Evolutionary conservation across 805 yeast species (phyloP), one percentile per base, ranked within the genome.

Genomic region (Suhomyces xylopsoci): DNA sequence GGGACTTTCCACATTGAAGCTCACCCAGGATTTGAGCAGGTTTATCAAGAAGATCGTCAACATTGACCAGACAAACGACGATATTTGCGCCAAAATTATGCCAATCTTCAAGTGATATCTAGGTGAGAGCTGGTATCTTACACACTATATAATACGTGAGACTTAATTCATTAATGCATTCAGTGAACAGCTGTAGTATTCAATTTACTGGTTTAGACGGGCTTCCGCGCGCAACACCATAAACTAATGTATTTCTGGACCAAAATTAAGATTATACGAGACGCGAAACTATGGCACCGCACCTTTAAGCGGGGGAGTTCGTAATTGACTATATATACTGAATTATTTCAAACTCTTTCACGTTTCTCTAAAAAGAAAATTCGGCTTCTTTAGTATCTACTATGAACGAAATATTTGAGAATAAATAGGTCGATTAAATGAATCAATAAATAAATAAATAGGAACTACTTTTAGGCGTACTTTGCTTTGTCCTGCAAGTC

Each of bases 41-140:
- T 75, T 74, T 52, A 74, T 73, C 15, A 67, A 65, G 57, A 69
- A 72, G 52, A 66, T 75, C 19, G 66, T 74, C 25, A 61, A 60
- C 30, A 51, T 67, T 9, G 66, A 63, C 45, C 71, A 61, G 54
- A 57, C 60, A 36, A 53, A 56, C 47, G 66, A 62, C 24, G 62
- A 62, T 15, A 62, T 67, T 22, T 58, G 57, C 28, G 49, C 51
- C 26, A 63, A 60, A 32, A 54, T 66, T 30, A 52, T 65, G 17
- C 61, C 60, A 40, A 63, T 65, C 10, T 64, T 66, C 36, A 51
- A 32, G 30, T 55, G 49, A 48, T 38, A 10, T 7, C 24, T 20
- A 40, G 24, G 45, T 42, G 28, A 42, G 30, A 42, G 45, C 45
- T 17, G 45, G 45, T 24, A 42, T 42, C 30, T 42, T 24, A 20